phyloP scores from a whole-genome alignment of 495 filamentous ascomycete genomes.

The Penicillium soppii region DNA sequence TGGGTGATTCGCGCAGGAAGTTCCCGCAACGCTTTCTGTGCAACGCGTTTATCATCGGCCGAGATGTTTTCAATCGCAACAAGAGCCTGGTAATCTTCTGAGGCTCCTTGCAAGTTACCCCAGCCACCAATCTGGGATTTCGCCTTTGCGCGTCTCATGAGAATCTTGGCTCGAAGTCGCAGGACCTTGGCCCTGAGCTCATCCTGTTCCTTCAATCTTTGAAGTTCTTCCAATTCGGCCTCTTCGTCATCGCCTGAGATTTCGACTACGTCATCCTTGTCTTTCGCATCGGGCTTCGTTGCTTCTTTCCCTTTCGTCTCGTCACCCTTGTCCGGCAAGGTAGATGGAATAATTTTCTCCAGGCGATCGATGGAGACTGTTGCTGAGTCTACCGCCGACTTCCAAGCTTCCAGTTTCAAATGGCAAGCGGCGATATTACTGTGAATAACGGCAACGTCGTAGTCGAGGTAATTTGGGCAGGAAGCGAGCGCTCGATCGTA shows the following conservation, averaged over 20 bases:
- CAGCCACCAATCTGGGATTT: constrained; percentile 70
- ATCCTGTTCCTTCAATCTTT: constrained; percentile 49
- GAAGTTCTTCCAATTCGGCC: constrained; percentile 56
- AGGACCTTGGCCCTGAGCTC: constrained; percentile 61
- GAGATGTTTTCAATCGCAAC: constrained; percentile 57
- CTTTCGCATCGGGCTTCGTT: constrained; percentile 9
- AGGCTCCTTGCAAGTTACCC: constrained; percentile 76
- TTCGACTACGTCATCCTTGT: constrained; percentile 44
- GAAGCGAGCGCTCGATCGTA: constrained; percentile 82
- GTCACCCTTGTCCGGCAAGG: constrained; percentile 17
- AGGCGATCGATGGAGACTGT: constrained; percentile 70
- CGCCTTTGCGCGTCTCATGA: constrained; percentile 81
- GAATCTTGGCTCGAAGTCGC: constrained; percentile 79
- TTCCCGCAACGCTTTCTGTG: constrained; percentile 60
- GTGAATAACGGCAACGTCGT: constrained; percentile 81
- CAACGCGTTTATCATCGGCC: constrained; percentile 61
- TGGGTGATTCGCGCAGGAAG: constrained; percentile 67
- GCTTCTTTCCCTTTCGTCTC: constrained; percentile 21
- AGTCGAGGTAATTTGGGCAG: constrained; percentile 86
- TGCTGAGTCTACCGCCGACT: constrained; percentile 73
- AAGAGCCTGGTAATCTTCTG: constrained; percentile 70
- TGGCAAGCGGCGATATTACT: constrained; percentile 92
- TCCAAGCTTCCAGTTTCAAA: constrained; percentile 84
- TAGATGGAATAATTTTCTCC: constrained; percentile 54
- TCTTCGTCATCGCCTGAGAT: constrained; percentile 57